Evolutionary conservation across 805 yeast species (phyloP), one percentile per base, ranked within the genome.

Genomic region (Lachancea sp.): DNA sequence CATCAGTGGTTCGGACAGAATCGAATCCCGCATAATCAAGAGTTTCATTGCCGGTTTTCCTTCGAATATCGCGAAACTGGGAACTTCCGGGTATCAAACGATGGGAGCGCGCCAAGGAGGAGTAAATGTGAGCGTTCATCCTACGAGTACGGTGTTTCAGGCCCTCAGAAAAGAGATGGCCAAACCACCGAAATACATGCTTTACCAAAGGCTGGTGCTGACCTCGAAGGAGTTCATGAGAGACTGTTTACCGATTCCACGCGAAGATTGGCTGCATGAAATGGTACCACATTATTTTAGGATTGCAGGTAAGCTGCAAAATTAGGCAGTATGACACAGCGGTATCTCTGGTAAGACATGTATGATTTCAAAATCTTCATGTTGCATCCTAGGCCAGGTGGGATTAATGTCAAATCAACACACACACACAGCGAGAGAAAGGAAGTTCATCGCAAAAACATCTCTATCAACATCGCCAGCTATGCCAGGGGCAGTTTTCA

Each of bases 141-240:
- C 99, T 0, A 82, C 95, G 0, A 85, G 95, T 0, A 77, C 81
- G 0, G 59, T 91, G 26, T 79, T 76, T 55, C 56, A 56, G 30
- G 53, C 53, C 15, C 36, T 52, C 9, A 53, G 48, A 33, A 58
- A 52, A 20, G 68, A 71, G 11, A 66, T 68, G 11, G 81, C 78
- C 47, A 95, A 93, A 17, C 90, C 89, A 0, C 82, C 90, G 2
- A 82, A 78, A 51, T 69, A 78, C 44, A 70, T 93, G 5, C 68
- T 91, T 13, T 93, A 87, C 60, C 88, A 89, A 56, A 95, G 91
- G 49, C 68, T 91, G 55, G 83, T 91, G 41, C 64, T 85, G 39
- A 91, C 99, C 0, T 77, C 88, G 20, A 86, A 82, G 60, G 97
- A 90, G 66, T 91, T 80, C 63, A 86, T 93, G 88, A 74, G 90